Conservation (phyloP, 768 basidiomycete genomes). For the Kwoniella sp. region DNA sequence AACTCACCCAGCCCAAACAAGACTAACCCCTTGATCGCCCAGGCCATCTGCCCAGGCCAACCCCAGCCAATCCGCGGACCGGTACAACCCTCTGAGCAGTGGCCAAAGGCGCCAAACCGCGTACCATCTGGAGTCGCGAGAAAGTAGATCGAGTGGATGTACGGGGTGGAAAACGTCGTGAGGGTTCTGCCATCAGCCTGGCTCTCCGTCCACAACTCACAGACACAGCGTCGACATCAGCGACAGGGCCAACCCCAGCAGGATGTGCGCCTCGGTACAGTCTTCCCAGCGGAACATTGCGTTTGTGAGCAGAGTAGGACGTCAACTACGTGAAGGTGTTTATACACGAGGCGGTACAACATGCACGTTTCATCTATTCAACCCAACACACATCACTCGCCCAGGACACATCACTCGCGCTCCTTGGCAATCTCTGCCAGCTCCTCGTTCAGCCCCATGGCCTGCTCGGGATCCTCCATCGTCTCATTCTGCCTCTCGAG, state of each 20-base stretch:
- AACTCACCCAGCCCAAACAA: conserved; percentile 31
- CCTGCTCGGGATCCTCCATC: conserved; percentile 47
- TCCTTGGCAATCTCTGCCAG: conserved; percentile 37
- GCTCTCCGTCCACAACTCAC: neutral
- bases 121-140: conserved; percentile 13
- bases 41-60: conserved; percentile 5
- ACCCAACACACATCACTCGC: neutral
- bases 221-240: conserved; percentile 4
- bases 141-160: conserved; percentile 39
- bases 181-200: conserved; percentile 18
- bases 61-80: conserved; percentile 23
- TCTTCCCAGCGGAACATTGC: conserved; percentile 17
- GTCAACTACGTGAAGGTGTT: too few species aligned
- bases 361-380: too few species aligned
- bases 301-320: neutral
- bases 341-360: too few species aligned
- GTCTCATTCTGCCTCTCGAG: conserved; percentile 49
- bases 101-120: conserved; percentile 35
- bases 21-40: conserved; percentile 27
- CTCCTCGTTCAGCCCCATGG: conserved; percentile 50
- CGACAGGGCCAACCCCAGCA: conserved; percentile 24
- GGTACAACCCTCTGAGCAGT: conserved; percentile 6
- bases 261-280: conserved; percentile 23
- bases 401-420: conserved; percentile 3
- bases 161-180: conserved; percentile 43